Conservation (phyloP, 495 filamentous ascomycete species). For the Sphaerosporella brunnea region DNA sequence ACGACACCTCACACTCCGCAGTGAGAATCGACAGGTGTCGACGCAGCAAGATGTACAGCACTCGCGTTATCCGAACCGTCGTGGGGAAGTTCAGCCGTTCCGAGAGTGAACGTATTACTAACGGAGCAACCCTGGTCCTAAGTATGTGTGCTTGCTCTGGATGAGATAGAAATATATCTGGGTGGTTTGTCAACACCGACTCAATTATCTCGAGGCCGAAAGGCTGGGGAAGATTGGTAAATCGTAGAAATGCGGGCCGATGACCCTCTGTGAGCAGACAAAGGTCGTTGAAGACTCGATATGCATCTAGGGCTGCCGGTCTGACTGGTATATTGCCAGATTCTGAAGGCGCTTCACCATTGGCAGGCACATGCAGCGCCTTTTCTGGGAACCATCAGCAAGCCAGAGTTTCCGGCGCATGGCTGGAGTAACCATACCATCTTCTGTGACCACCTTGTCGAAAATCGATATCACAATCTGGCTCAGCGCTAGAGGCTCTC, state of each 20-base stretch:
- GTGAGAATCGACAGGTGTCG: constrained; percentile 56
- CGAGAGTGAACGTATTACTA: constrained; percentile 58
- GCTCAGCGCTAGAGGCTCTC: constrained; percentile 41
- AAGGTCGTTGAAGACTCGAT: constrained; percentile 75
- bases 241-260: constrained; percentile 57
- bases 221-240: constrained; percentile 54
- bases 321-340: constrained; percentile 46
- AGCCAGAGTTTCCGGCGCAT: background rate
- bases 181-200: constrained; percentile 69
- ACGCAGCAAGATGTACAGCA: constrained; percentile 61
- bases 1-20: constrained; percentile 65
- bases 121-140: constrained; percentile 63
- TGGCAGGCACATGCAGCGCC: constrained; percentile 34
- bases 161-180: constrained; percentile 57
- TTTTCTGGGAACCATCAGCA: constrained; percentile 25
- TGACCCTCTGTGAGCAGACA: constrained; percentile 75
- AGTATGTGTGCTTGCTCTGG: constrained; percentile 65
- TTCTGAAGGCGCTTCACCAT: constrained; percentile 44
- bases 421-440: constrained; percentile 38
- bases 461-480: constrained; percentile 84
- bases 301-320: constrained; percentile 69
- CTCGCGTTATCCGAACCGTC: constrained; percentile 62
- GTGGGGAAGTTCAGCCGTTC: constrained; percentile 65
- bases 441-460: constrained; percentile 72
- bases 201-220: constrained; percentile 86